Evolutionary conservation across 768 basidiomycete genomes (phyloP), one percentile per base, ranked within the genome.

Genomic region (Terana coerulea): DNA sequence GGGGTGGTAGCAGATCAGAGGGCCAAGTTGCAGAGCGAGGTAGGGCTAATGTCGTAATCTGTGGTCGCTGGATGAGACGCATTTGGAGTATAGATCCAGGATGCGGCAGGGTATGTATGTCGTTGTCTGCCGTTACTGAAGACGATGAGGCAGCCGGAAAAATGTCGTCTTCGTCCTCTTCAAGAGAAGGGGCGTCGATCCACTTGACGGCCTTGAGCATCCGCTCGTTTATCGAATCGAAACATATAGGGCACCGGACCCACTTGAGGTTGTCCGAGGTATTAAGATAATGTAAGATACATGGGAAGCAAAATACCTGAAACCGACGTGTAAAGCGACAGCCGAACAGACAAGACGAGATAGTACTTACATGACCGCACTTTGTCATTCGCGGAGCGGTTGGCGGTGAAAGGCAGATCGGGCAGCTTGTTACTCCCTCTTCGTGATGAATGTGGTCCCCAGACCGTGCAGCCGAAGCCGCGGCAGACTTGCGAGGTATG

Each of bases 211-310:
- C 81, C 75, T 97, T 98, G 57, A 98, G 83, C 67, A 95, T 91
- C 54, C 80, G 81, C 68, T 88, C 88, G 67, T 88, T 86, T 39
- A 99, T 78, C 11, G 93, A 88, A 72, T 98, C 97, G 62, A 88
- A 91, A 68, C 97, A 99, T 44, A 99, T 93, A 3, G 97, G 97
- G 65, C 97, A 98, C 49, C 88, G 86, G 26, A 86, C 87, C 83
- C 90, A 94, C 68, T 94, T 93, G 24, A 70, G 68, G 64, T 83
- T 86, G 41, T 93, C 84, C 22, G 91, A 89, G 19, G 83, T 81
- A 63, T 81, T 85, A 61, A 95, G 76, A 64, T 93, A 94, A 67
- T 93, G 94, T 36, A 98, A 73, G 51, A 95, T 91, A 70, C 95
- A 98, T 15, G 93, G 88, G 66, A 86, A 95, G 68, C 95, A 98